A percentile compares a stretch with the other conserved stretches of the same genome.
Conservation (phyloP, 306 rosid genomes). For the Trichosanthes truncata region DNA sequence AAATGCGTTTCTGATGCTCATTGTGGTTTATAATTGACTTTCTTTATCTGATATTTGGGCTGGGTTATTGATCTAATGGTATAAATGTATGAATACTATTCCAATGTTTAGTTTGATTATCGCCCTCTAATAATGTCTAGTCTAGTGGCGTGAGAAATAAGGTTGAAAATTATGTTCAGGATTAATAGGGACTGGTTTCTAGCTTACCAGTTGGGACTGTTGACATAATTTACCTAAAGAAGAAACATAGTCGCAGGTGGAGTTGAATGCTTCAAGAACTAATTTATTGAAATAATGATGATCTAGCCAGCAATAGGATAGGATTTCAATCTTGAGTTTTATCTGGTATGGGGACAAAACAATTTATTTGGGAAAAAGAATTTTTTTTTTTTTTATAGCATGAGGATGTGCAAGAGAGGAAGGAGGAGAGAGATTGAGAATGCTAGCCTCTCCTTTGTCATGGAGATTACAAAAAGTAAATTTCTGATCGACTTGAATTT, state of each 20-base stretch:
- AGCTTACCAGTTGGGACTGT: background rate
- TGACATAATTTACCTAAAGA: background rate
- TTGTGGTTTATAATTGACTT: background rate
- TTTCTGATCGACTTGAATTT: background rate
- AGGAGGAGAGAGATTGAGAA: background rate
- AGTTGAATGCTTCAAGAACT: background rate
- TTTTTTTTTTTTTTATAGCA: background rate
- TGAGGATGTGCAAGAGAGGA: background rate
- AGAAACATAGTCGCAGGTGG: background rate
- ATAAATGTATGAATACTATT: background rate
- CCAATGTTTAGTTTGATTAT: background rate
- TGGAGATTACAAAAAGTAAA: background rate
- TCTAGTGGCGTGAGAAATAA: background rate
- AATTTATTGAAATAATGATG: background rate
- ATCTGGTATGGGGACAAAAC: background rate
- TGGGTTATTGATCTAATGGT: background rate
- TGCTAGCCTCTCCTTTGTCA: background rate
- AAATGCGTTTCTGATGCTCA: constrained; percentile 1
- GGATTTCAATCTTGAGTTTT: background rate
- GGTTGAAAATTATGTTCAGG: background rate
- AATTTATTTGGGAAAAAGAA: background rate
- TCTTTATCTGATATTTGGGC: background rate
- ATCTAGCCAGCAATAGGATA: background rate
- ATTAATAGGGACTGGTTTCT: background rate
- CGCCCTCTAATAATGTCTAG: background rate